Conservation (phyloP, 2,329 filamentous ascomycete genomes). For the Ilyonectria sp. region DNA sequence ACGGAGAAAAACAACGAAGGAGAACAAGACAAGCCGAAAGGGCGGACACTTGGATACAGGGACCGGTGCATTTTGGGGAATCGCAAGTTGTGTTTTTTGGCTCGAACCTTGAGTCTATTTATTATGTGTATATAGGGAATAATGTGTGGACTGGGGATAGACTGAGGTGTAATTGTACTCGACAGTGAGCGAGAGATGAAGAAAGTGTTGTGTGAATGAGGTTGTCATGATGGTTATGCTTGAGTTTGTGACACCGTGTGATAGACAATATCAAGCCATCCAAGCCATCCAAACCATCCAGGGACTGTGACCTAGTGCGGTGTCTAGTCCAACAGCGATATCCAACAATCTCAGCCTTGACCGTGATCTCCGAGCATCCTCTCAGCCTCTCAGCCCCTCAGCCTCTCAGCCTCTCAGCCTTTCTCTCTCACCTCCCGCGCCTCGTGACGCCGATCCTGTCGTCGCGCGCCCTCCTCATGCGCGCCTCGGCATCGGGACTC, state of each 20-base stretch:
- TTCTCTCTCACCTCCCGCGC: conserved; percentile 33
- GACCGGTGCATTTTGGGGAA: conserved; percentile 9
- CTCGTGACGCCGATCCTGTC: conserved; percentile 56
- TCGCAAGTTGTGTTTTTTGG: background rate
- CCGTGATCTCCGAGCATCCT: background rate
- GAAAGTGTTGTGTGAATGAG: too few species aligned
- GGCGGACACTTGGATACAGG: conserved; percentile 5
- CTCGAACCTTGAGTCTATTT: background rate
- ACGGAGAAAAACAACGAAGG: conserved; percentile 7
- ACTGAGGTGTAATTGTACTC: conserved; percentile 5
- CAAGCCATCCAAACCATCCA: too few species aligned
- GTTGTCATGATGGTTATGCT: too few species aligned
- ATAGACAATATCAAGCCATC: too few species aligned
- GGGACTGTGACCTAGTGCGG: too few species aligned
- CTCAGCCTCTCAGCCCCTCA: background rate
- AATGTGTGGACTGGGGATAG: conserved; percentile 6
- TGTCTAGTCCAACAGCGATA: background rate
- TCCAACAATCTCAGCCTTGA: background rate
- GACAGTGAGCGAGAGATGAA: background rate
- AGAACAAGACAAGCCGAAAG: conserved; percentile 7
- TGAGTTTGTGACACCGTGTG: too few species aligned
- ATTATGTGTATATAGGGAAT: conserved; percentile 1
- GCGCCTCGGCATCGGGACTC: conserved; percentile 45
- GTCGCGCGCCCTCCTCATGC: conserved; percentile 52
- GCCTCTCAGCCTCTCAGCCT: too few species aligned